Conservation (phyloP, 2,329 filamentous ascomycete species). For the Aspergillus cejpii region DNA sequence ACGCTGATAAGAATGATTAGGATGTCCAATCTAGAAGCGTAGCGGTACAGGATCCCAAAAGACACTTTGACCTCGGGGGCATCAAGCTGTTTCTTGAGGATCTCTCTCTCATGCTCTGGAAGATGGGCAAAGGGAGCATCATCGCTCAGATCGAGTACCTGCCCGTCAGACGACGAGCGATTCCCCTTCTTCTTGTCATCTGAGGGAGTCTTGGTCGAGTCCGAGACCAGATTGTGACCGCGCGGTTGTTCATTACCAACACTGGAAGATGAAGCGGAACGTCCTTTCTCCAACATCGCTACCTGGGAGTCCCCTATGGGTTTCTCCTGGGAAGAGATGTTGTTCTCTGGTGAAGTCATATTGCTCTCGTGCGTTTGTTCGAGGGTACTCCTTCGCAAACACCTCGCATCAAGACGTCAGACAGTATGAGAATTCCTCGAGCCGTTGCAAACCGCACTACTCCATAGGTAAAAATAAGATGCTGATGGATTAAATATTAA, state of each 20-base stretch:
- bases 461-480: not conserved
- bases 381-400: no score
- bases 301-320: slow-evolving; percentile 3
- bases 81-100: slow-evolving; percentile 63
- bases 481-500: not conserved
- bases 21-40: slow-evolving; percentile 60
- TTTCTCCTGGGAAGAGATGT: slow-evolving; percentile 4
- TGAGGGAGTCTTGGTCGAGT: slow-evolving; percentile 17
- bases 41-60: slow-evolving; percentile 62
- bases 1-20: slow-evolving; percentile 56
- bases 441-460: not conserved
- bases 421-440: not conserved
- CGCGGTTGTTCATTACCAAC: slow-evolving; percentile 14
- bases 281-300: slow-evolving; percentile 3
- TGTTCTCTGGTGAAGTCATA: slow-evolving; percentile 10
- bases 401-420: not conserved
- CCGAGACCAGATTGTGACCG: slow-evolving; percentile 17
- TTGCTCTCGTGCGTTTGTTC: not conserved
- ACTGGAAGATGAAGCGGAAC: not conserved
- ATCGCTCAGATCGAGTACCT: slow-evolving; percentile 29
- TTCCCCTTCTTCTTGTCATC: slow-evolving; percentile 16
- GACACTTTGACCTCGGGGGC: slow-evolving; percentile 59
- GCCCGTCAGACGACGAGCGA: slow-evolving; percentile 7
- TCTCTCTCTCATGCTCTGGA: slow-evolving; percentile 56
- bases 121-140: slow-evolving; percentile 56